Evolutionary conservation across 1,139 yeast genomes (phyloP), one percentile per base, ranked within the genome.

Genomic region (Geotrichum candidum): DNA sequence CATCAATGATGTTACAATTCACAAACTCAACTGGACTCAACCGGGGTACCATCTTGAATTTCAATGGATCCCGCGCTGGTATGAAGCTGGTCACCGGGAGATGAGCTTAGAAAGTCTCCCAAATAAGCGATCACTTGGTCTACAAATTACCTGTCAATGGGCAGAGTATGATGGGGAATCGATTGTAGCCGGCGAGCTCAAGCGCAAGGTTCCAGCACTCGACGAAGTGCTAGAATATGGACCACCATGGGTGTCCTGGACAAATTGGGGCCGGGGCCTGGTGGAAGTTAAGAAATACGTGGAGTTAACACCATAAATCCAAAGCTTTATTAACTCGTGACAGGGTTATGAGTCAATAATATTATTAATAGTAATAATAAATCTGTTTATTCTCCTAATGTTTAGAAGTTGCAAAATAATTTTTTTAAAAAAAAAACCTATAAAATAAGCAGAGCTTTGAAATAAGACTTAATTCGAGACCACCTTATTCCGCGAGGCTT

Each of bases 61-160:
- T 61, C 88, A 88, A 69, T 90, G 96, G 96, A 78, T 88, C 53
- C 96, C 96, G 3, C 81, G 81, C 62, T 78, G 86, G 63, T 78
- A 83, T 65, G 83, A 82, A 51, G 78, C 77, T 57, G 78, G 75
- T 10, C 31, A 18, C 7, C 11, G 18, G n/a, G 13, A 18, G 25
- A 11, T 25, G n/a, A 31, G 11, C 2, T 13, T n/a, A 18, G 29
- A 50, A 66, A 25, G 61, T 15, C 38, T 48, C 10, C 57, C 57
- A 23, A 63, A 64, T 31, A 67, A 67, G 56, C 66, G 69, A 41
- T 57, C 67, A 10, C 67, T 90, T 62, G 87, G 86, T 1, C 78
- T 89, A 1, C 74, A 76, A 10, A 79, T 89, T 3, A 77, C 81
- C 33, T 90, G 96, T 70, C 82, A 76, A 68, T 89, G 95, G 95